Evolutionary conservation across 1,284 basidiomycete genomes (phyloP).

Genomic region (Tilletia setariae): DNA sequence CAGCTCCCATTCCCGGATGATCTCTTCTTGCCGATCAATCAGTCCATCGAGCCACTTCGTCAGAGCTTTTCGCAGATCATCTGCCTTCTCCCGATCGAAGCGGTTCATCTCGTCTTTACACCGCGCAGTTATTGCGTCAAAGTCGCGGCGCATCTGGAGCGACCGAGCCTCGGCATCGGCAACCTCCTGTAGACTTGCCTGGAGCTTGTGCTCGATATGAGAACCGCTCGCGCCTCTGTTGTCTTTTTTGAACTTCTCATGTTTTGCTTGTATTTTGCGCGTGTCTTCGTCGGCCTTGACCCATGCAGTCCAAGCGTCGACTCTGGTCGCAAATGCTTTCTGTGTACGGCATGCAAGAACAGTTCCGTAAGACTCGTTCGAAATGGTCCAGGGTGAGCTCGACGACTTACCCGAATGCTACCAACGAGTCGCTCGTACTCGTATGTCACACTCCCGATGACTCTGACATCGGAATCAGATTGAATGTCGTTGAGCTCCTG

Average conservation of each 20-base stretch:
- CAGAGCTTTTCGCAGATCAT: slow-evolving; percentile 76
- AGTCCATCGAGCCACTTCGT: slow-evolving; percentile 76
- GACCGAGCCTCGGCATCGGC: slow-evolving; percentile 36
- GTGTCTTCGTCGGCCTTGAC: slow-evolving; percentile 74
- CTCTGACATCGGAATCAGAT: slow-evolving; percentile 45
- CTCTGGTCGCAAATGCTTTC: slow-evolving; percentile 80
- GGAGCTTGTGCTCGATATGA: slow-evolving; percentile 9
- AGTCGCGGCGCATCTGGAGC: slow-evolving; percentile 66
- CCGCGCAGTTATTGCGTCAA: slow-evolving; percentile 78
- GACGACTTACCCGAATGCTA: slow-evolving; percentile 71
- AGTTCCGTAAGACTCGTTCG: not conserved
- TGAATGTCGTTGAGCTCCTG: slow-evolving; percentile 42
- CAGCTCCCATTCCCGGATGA: slow-evolving; percentile 53
- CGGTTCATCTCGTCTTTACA: slow-evolving; percentile 87
- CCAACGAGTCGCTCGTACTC: slow-evolving; percentile 89
- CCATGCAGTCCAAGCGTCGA: slow-evolving; percentile 77
- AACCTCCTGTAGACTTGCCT: slow-evolving; percentile 25
- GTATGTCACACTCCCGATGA: slow-evolving; percentile 69
- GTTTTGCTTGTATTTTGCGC: slow-evolving; percentile 67
- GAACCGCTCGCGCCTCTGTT: slow-evolving; percentile 61
- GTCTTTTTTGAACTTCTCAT: slow-evolving; percentile 76
- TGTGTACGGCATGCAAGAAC: slow-evolving; percentile 48
- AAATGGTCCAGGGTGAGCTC: not conserved
- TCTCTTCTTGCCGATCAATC: slow-evolving; percentile 76
- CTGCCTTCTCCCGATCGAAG: slow-evolving; percentile 87